Conservation (phyloP, 2,329 filamentous ascomycete species). For the Ophiostoma tasmaniense region DNA sequence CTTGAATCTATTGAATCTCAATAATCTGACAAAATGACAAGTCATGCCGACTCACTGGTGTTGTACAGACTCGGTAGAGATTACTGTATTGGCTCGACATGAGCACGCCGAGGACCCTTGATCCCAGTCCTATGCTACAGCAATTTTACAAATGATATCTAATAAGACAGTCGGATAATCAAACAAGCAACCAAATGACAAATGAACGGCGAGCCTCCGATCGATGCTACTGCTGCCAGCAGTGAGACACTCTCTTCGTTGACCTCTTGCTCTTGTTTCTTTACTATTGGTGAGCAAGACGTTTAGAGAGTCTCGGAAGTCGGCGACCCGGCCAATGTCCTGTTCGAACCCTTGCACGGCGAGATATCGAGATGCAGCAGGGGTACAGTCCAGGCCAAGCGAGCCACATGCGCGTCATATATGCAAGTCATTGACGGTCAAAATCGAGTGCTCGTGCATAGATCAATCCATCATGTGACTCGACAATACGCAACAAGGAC, state of each 20-base stretch:
- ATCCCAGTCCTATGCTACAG: background rate
- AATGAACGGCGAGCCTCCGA: background rate
- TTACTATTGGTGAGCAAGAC: background rate
- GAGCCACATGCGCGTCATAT: constrained; percentile 7
- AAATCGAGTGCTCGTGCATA: background rate
- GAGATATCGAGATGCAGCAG: background rate
- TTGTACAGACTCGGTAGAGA: constrained; percentile 12
- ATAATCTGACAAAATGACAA: no score
- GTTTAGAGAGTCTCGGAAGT: background rate
- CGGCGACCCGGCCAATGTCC: background rate
- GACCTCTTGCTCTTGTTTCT: no score
- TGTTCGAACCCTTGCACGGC: background rate
- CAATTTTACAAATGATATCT: background rate
- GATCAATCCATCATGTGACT: background rate
- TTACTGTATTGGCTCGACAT: constrained; percentile 6
- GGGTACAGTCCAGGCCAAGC: background rate
- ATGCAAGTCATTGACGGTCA: background rate
- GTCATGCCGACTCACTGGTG: background rate
- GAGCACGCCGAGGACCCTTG: background rate
- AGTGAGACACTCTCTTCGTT: no score
- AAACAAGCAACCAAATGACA: background rate
- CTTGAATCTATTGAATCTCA: no score
- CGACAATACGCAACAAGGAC: background rate
- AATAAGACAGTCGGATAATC: background rate
- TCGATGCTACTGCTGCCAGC: no score